Conservation (phyloP, 176 grass and related monocot species). For the Saccharum spontaneum region DNA sequence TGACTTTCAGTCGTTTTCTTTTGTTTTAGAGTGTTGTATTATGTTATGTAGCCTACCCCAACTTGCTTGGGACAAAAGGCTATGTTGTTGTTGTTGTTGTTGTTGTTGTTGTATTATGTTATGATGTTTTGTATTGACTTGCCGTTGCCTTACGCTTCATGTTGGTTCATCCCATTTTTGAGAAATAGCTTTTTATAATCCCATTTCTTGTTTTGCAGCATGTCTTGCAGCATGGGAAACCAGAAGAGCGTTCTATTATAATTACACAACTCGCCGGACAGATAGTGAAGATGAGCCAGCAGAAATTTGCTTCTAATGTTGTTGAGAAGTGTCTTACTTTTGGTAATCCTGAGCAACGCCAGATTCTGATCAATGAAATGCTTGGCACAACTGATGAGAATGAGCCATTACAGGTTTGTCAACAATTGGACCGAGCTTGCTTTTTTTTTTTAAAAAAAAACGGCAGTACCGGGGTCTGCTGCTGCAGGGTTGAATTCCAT, state of each 20-base stretch:
- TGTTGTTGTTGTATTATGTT: not conserved
- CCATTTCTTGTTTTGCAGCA: constrained; percentile 58
- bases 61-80: too few relatives aligned
- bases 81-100: too few relatives aligned
- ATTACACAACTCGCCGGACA: constrained; percentile 82
- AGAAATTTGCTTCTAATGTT: constrained; percentile 98
- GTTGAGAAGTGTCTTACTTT: constrained; percentile 92
- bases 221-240: constrained; percentile 83
- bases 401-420: constrained; percentile 86
- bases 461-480: not conserved
- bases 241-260: constrained; percentile 77
- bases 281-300: constrained; percentile 97
- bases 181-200: not conserved
- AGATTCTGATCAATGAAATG: constrained; percentile 92
- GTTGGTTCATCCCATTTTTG: not conserved
- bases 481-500: constrained; percentile 14
- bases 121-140: not conserved
- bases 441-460: constrained; percentile 3
- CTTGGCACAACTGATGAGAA: constrained; percentile 96
- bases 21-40: not conserved
- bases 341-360: constrained; percentile 68
- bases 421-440: not conserved
- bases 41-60: not conserved
- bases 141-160: not conserved
- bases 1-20: not conserved